A percentile compares a stretch with the other conserved stretches of the same genome.
Conservation (phyloP, 2,329 filamentous ascomycete species). For the Truncatella angustata region DNA sequence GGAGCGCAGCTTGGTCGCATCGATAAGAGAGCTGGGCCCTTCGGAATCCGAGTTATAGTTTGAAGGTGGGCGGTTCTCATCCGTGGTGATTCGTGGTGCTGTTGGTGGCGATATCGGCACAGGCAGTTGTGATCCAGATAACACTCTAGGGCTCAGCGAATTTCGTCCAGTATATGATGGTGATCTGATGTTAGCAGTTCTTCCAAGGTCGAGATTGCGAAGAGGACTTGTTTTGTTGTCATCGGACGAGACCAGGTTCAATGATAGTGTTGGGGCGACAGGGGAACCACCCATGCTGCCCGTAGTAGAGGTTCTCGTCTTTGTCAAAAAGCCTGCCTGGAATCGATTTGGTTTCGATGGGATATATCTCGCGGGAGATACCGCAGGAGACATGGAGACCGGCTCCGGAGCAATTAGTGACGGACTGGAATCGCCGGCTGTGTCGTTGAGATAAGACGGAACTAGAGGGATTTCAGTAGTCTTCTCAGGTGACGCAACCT, state of each 20-base stretch:
- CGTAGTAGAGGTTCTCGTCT: constrained; percentile 40
- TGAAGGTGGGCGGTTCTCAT: constrained; percentile 52
- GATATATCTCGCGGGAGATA: too few relatives aligned
- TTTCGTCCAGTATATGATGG: constrained; percentile 38
- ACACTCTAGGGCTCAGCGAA: constrained; percentile 26
- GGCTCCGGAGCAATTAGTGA: constrained; percentile 55
- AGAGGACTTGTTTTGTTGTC: constrained; percentile 49
- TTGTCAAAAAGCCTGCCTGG: constrained; percentile 82
- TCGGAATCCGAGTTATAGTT: constrained; percentile 44
- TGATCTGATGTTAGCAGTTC: constrained; percentile 48
- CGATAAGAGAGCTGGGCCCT: constrained; percentile 45
- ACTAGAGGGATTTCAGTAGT: constrained; percentile 43
- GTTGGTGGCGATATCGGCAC: background rate
- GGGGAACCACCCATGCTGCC: constrained; percentile 59
- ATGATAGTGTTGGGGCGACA: constrained; percentile 54
- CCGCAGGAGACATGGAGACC: constrained; percentile 31
- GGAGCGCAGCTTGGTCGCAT: constrained; percentile 53
- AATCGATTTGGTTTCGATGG: constrained; percentile 78
- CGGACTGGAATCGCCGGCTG: constrained; percentile 53
- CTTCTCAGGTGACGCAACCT: constrained; percentile 50
- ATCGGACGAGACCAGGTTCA: constrained; percentile 55
- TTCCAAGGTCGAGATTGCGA: constrained; percentile 48
- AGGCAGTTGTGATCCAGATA: constrained; percentile 20
- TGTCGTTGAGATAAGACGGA: constrained; percentile 47
- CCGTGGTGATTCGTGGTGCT: constrained; percentile 28